Conservation (phyloP, 1,284 basidiomycete species). For the Irpex rosettiformis region DNA sequence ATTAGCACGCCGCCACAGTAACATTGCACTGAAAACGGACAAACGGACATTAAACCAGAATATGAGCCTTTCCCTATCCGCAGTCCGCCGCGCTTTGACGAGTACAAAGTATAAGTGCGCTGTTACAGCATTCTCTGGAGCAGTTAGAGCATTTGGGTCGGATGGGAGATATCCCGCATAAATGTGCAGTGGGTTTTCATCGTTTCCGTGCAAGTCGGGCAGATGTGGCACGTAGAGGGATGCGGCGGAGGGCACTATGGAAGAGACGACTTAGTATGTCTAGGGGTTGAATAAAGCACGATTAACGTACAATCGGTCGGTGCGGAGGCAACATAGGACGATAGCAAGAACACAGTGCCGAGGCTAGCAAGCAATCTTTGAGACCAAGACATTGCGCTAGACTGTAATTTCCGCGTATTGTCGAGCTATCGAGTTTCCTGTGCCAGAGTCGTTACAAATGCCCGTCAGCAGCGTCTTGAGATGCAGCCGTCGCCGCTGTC, state of each 20-base stretch:
- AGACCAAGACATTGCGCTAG: not conserved
- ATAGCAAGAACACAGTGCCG: not conserved
- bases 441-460: too few species aligned
- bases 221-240: constrained; percentile 81
- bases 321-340: constrained; percentile 22
- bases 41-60: constrained; percentile 92
- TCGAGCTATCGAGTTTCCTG: too few species aligned
- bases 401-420: not conserved
- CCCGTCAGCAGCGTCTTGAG: too few species aligned
- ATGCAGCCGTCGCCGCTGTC: too few species aligned
- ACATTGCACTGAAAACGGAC: not conserved
- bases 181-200: constrained; percentile 67
- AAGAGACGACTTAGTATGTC: not conserved
- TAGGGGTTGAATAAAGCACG: not conserved
- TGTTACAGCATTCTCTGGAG: constrained; percentile 54
- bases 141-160: constrained; percentile 59
- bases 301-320: constrained; percentile 38
- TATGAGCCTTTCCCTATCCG: constrained; percentile 85
- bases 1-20: not conserved
- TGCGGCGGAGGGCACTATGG: constrained; percentile 69
- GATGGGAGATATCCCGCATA: constrained; percentile 82
- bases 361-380: not conserved
- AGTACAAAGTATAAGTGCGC: constrained; percentile 90
- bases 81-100: constrained; percentile 81
- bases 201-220: constrained; percentile 74